Evolutionary conservation across 2,329 filamentous ascomycete species (phyloP).

Genomic region (Dactylellina drechsleri): DNA sequence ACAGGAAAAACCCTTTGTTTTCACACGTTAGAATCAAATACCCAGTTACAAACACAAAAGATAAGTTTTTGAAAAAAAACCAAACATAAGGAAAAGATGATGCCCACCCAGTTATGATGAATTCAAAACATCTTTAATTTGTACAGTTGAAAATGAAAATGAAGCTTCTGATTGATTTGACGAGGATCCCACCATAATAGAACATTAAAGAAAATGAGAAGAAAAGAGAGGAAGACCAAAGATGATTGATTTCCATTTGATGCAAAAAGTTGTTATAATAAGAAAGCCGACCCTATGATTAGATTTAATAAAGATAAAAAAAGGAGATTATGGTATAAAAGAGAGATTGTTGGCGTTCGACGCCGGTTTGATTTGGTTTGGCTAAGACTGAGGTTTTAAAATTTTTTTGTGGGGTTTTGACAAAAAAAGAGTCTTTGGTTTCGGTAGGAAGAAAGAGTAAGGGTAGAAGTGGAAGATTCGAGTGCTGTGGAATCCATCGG

Average conservation of each 20-base stretch:
- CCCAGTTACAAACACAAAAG: constrained; percentile 27
- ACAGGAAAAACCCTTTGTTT: constrained; percentile 38
- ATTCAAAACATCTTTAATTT: constrained; percentile 59
- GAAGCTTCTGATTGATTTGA: constrained; percentile 55
- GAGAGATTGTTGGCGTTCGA: constrained; percentile 38
- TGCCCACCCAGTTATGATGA: constrained; percentile 60
- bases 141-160: constrained; percentile 56
- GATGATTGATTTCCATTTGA: constrained; percentile 53
- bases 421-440: constrained; percentile 41
- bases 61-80: constrained; percentile 11
- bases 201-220: constrained; percentile 46
- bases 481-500: constrained; percentile 48
- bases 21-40: constrained; percentile 33
- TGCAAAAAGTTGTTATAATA: constrained; percentile 31
- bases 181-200: constrained; percentile 52
- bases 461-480: constrained; percentile 21
- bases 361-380: constrained; percentile 26
- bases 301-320: constrained; percentile 18
- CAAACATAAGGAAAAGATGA: constrained; percentile 52
- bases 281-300: constrained; percentile 52
- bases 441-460: constrained; percentile 13
- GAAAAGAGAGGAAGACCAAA: constrained; percentile 56
- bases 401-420: constrained; percentile 49
- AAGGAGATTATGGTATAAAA: constrained; percentile 25
- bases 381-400: constrained; percentile 24